phyloP scores from a whole-genome alignment of 2,329 filamentous ascomycete species.

The Monilinia vaccinii-corymbosi region DNA sequence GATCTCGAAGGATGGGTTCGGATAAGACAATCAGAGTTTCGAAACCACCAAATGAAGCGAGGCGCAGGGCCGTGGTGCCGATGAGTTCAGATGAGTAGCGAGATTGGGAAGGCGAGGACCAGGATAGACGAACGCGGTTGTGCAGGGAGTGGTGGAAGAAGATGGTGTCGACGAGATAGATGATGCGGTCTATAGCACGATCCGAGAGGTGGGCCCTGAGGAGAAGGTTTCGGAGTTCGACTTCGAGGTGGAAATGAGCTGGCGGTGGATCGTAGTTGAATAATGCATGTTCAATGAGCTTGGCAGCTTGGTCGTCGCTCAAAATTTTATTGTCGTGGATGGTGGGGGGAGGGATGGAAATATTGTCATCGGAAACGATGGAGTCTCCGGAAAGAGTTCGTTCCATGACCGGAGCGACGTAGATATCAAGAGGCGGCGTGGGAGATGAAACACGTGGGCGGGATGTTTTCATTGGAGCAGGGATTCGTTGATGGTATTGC shows the following conservation, averaged over 20 bases:
- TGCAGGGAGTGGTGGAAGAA: constrained; percentile 50
- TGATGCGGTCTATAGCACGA: constrained; percentile 37
- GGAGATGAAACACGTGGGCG: background rate
- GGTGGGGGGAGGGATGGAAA: background rate
- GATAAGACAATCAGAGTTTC: constrained; percentile 57
- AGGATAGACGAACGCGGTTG: constrained; percentile 53
- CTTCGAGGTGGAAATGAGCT: constrained; percentile 15
- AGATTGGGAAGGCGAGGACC: constrained; percentile 38
- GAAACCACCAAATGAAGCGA: constrained; percentile 37
- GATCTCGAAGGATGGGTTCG: constrained; percentile 44
- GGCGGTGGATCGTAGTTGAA: constrained; percentile 13
- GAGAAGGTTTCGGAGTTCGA: background rate
- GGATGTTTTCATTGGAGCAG: background rate
- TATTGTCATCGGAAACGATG: constrained; percentile 25
- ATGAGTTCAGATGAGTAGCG: constrained; percentile 48
- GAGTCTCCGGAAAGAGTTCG: constrained; percentile 27
- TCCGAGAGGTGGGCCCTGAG: background rate
- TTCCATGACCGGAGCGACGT: constrained; percentile 19
- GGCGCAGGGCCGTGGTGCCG: constrained; percentile 51
- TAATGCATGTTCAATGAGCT: constrained; percentile 17
- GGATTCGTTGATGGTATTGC: background rate
- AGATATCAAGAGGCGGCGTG: background rate
- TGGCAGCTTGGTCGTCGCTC: constrained; percentile 20
- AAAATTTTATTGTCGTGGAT: constrained; percentile 14
- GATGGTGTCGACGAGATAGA: constrained; percentile 51